Base-by-base conservation (phyloP, 1,284 basidiomycete genomes). In the Rhodotorula mucilaginosa region DNA sequence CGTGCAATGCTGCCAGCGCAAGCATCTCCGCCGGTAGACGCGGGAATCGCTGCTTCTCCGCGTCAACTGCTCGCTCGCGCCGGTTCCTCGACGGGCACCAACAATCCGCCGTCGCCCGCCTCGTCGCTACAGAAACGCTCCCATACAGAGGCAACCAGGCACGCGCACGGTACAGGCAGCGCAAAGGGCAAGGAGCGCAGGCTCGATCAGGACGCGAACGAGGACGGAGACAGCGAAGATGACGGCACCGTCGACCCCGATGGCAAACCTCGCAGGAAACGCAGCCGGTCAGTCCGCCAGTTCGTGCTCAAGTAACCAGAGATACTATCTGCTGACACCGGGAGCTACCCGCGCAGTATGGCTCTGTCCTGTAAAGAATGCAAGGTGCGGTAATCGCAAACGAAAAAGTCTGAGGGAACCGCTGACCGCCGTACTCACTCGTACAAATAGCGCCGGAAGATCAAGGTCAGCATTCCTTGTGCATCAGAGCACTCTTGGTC, bases 361-460 rank as follows among this genome's bases (percentile, higher is more conserved):
- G 73, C 70, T 12, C 54, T 76, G 6, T 69, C 66, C n/a, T 76
- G 75, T 58, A 73, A 73, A 58, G 74, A 75, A 26, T 75, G 74
- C 67, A 74, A 74, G 64, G 72, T 69, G 31, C 54, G 68, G 39
- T 1, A 44, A 44, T 44, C 39, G 39, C 39, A 13, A 44, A 44
- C 39, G 39, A 0, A 44, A 44, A 12, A 44, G 10, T 44, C 23
- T 29, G 2, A 18, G 19, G 23, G 13, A 23, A 51, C 2, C 49
- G 49, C 49, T 51, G 6, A 23, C 49, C 4, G 48, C 48, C 13
- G 13, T 54, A n/a, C 5, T 15, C n/a, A 29, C n/a, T 21, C n/a
- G 23, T n/a, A 21, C 19, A 2, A 18, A n/a, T 59, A 75, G 67
- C 48, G 73, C 15, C 58, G 70, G 15, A 74, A 76, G 58, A 70